phyloP scores from a whole-genome alignment of 352 stramenopile species.

The Elongisporangium senticosum region DNA sequence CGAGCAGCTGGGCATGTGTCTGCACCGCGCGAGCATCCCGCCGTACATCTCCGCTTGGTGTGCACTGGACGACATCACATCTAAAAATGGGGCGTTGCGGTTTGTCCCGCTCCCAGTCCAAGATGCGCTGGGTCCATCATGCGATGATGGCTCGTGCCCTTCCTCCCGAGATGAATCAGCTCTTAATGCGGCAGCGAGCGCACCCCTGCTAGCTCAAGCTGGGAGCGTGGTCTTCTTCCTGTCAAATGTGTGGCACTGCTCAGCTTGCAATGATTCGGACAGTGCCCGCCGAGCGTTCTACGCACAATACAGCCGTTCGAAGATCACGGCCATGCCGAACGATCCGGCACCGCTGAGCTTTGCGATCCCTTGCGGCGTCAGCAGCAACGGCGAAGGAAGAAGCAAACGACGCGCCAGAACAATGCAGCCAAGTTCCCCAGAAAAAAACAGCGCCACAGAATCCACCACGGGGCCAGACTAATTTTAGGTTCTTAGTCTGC shows the following conservation, averaged over 20 bases:
- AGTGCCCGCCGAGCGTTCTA: constrained; percentile 53
- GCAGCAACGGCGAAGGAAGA: not conserved
- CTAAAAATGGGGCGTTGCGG: constrained; percentile 43
- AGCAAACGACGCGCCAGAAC: not conserved
- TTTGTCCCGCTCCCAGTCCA: constrained; percentile 34
- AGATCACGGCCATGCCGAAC: constrained; percentile 36
- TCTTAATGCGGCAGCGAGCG: constrained; percentile 12
- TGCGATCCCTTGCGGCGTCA: constrained; percentile 38
- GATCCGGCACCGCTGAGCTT: constrained; percentile 52
- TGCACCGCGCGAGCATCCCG: constrained; percentile 37
- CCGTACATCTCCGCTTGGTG: constrained; percentile 69
- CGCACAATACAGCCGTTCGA: constrained; percentile 50
- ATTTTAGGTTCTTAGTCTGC: not conserved
- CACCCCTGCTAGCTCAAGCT: constrained; percentile 22
- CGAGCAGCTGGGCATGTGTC: constrained; percentile 69
- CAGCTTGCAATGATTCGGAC: constrained; percentile 46
- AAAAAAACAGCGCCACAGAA: not conserved
- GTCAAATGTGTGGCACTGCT: constrained; percentile 72
- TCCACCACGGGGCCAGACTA: not conserved
- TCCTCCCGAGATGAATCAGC: not conserved
- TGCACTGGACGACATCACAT: constrained; percentile 51
- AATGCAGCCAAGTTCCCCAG: not conserved
- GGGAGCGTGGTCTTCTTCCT: constrained; percentile 60
- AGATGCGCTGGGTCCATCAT: not conserved
- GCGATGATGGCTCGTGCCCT: constrained; percentile 1